Evolutionary conservation across 495 filamentous ascomycete species (phyloP).

Genomic region (Pyrenula massariospora): DNA sequence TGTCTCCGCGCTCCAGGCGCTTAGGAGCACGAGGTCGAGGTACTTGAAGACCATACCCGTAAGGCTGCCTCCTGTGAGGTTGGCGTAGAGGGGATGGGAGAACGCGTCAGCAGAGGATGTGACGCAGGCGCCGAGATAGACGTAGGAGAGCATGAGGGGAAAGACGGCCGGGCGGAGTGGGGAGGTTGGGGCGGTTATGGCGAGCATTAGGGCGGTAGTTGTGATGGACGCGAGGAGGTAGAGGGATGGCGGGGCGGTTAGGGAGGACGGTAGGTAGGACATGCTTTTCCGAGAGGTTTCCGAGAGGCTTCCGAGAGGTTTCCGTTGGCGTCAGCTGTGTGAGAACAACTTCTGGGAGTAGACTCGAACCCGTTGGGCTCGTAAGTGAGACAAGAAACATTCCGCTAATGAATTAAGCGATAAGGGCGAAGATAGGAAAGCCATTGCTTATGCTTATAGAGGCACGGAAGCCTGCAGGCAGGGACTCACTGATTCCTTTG

Average conservation of each 20-base stretch:
- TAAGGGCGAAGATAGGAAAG: no score
- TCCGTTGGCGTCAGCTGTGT: no score
- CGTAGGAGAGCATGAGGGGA: neutral
- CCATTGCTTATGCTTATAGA: no score
- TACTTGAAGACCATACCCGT: neutral
- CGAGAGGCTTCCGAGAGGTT: no score
- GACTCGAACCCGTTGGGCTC: no score
- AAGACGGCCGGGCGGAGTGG: neutral
- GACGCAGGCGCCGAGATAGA: neutral
- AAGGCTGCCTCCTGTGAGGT: neutral
- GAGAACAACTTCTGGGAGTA: no score
- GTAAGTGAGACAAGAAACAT: no score
- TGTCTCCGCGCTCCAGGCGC: neutral
- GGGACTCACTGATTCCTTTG: no score
- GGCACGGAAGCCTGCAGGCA: no score
- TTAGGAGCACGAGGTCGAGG: neutral
- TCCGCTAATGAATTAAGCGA: no score
- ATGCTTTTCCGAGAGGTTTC: no score
- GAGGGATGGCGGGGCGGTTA: neutral
- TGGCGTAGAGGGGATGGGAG: neutral
- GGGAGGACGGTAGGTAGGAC: neutral
- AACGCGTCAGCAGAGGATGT: neutral
- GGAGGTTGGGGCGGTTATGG: neutral
- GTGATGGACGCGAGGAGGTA: neutral
- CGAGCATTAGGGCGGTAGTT: neutral